These are phyloP conservation scores for Hibiscus trionum DNA, from an alignment of 345 rosid species.

Conservation along the genomic window DNA sequence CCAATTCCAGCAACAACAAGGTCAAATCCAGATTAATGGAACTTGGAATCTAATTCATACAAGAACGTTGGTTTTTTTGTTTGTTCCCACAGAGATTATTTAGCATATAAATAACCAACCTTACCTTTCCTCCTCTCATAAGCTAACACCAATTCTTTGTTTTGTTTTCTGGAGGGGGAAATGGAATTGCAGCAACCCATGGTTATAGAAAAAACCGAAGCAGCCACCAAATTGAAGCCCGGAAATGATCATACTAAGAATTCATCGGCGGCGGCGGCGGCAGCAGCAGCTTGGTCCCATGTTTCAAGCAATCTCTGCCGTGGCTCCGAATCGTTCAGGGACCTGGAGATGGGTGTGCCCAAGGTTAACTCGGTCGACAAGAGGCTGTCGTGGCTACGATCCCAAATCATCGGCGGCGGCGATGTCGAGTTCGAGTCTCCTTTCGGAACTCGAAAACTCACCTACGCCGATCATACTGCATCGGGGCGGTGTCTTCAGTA, in stretches of 20 bases:
- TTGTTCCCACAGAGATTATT: too few relatives aligned
- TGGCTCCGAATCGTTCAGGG: neutral
- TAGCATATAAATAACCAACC: too few relatives aligned
- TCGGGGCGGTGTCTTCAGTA: slow-evolving; percentile 44
- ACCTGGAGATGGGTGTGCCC: slow-evolving; percentile 24
- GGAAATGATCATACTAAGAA: neutral
- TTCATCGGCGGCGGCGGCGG: neutral
- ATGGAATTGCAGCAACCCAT: neutral
- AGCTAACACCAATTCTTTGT: too few relatives aligned
- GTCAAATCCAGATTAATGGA: too few relatives aligned
- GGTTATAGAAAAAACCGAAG: neutral
- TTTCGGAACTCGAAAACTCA: slow-evolving; percentile 37
- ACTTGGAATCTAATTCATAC: too few relatives aligned
- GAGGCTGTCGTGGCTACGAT: slow-evolving; percentile 38
- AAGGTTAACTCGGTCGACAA: slow-evolving; percentile 11
- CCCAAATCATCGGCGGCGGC: slow-evolving; percentile 42
- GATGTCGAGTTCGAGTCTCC: slow-evolving; percentile 39
- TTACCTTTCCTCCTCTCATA: too few relatives aligned
- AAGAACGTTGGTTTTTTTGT: too few relatives aligned
- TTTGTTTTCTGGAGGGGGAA: too few relatives aligned
- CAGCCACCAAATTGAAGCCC: neutral
- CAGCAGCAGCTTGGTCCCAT: neutral
- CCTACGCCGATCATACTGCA: slow-evolving; percentile 60
- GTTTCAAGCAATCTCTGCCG: slow-evolving; percentile 1
- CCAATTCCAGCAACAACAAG: too few relatives aligned